Percentiles rank a stretch among this genome's conserved stretches.
phyloP scores from a whole-genome alignment of 768 basidiomycete species.

The Scleroderma bovista region DNA sequence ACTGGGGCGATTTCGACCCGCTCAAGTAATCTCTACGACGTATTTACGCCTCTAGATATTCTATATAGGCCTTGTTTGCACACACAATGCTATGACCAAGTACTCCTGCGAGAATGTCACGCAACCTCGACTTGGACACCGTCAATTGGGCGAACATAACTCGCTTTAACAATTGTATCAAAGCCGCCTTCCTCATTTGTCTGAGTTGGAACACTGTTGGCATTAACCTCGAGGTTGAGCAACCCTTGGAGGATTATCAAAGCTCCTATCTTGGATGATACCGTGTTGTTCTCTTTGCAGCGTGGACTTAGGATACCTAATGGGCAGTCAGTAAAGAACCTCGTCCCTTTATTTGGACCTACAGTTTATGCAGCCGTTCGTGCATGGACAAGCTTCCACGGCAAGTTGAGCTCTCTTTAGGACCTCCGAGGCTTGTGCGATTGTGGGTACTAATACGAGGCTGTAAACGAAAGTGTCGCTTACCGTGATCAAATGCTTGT shows the following conservation, averaged over 20 bases:
- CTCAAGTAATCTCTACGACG: constrained; percentile 17
- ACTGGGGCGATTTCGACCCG: constrained; percentile 84
- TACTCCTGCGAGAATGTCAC: background rate
- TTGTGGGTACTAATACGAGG: background rate
- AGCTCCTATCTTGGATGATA: constrained; percentile 75
- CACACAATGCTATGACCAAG: background rate
- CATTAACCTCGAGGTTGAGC: constrained; percentile 41
- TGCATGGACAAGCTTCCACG: constrained; percentile 60
- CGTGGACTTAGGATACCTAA: constrained; percentile 60
- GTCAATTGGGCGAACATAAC: constrained; percentile 38
- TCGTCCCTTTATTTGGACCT: constrained; percentile 11
- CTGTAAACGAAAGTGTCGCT: background rate
- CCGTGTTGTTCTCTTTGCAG: constrained; percentile 70
- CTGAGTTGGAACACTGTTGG: constrained; percentile 33
- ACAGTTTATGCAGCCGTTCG: constrained; percentile 70
- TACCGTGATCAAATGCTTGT: constrained; percentile 81
- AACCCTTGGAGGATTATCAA: constrained; percentile 57
- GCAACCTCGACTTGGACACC: constrained; percentile 44
- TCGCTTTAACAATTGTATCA: constrained; percentile 53
- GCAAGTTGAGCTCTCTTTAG: constrained; percentile 52
- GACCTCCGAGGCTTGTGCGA: constrained; percentile 45
- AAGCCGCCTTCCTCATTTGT: constrained; percentile 24
- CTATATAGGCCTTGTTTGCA: background rate
- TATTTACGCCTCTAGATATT: background rate
- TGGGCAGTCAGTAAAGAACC: background rate